A percentile compares a stretch with the other conserved stretches of the same genome.
Conservation (phyloP, 2,329 filamentous ascomycete genomes). For the Xenoacremonium recifei region DNA sequence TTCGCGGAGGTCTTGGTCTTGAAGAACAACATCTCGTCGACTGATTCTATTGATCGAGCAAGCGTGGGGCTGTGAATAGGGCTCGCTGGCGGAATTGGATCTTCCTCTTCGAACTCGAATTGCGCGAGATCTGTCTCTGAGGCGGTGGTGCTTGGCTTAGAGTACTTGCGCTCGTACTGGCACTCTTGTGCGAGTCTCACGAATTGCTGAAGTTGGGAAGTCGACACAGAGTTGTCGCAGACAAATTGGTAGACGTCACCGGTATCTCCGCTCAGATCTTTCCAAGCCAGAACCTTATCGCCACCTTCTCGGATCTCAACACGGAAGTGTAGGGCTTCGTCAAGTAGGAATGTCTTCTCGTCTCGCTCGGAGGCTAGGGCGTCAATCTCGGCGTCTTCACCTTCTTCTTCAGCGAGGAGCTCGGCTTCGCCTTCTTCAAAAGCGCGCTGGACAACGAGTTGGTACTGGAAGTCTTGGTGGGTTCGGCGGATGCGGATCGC, state of each 20-base stretch:
- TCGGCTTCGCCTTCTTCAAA: constrained; percentile 98
- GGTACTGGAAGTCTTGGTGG: constrained; percentile 94
- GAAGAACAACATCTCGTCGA: constrained; percentile 57
- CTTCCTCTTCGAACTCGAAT: constrained; percentile 72
- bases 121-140: constrained; percentile 77
- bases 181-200: constrained; percentile 83
- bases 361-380: constrained; percentile 79
- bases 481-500: constrained; percentile 89
- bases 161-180: constrained; percentile 96
- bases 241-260: constrained; percentile 98
- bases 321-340: constrained; percentile 85
- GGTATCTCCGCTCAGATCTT: constrained; percentile 87
- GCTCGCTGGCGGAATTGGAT: constrained; percentile 63
- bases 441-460: constrained; percentile 91
- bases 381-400: constrained; percentile 75
- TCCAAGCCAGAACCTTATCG: constrained; percentile 89
- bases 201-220: constrained; percentile 75
- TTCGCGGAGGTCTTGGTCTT: constrained; percentile 48
- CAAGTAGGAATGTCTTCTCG: constrained; percentile 96
- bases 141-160: constrained; percentile 74
- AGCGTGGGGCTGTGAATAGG: constrained; percentile 59
- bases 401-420: constrained; percentile 83
- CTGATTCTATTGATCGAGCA: constrained; percentile 53
- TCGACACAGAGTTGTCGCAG: constrained; percentile 72
- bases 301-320: constrained; percentile 77